Evolutionary conservation across 2,329 filamentous ascomycete genomes (phyloP), one percentile per base, ranked within the genome.

Genomic region (Xylaria sp.): DNA sequence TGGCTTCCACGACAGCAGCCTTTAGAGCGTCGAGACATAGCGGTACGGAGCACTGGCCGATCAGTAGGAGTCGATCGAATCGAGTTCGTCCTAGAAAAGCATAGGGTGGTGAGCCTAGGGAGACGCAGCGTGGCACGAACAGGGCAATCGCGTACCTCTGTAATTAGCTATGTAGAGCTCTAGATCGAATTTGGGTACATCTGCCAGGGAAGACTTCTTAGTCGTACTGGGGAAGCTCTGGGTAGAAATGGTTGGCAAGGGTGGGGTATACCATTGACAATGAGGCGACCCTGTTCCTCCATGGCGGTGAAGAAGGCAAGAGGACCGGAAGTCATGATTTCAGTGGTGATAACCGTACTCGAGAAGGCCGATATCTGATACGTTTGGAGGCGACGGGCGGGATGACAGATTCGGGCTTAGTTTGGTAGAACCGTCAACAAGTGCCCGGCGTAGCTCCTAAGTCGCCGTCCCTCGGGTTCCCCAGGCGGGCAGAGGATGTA

Each of bases 111-210:
- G 33, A 65, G 60, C 19, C 35, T 25, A 35, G 4, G 23, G 4
- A 17, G 7, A 8, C 56, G 28, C 35, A 21, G 51, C 33, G 35
- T n/a, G 4, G 19, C 38, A 23, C 5, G n/a, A 23, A 25, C 28
- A 28, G 7, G 25, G 38, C 17, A 23, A 37, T n/a, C 23, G 68
- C 80, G 47, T 78, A 94, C 94, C 92, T 74, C 82, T 84, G 78
- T 98, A 99, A 74, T 97, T 96, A 68, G 89, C 84, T 52, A 97
- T 90, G 77, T 97, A 98, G 38, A 90, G 87, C 64, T 97, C 92
- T 43, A 99, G 85, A 72, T 98, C 95, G 70, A 98, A 89, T 74
- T 94, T 97, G 9, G 94, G 94, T 6, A 86, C 78, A 50, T 92
- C 92, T 94, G 55, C 15, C 62, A 43, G 42, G 37, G 37, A 37